phyloP scores from a whole-genome alignment of 2,329 filamentous ascomycete species.

The Claviceps monticola region DNA sequence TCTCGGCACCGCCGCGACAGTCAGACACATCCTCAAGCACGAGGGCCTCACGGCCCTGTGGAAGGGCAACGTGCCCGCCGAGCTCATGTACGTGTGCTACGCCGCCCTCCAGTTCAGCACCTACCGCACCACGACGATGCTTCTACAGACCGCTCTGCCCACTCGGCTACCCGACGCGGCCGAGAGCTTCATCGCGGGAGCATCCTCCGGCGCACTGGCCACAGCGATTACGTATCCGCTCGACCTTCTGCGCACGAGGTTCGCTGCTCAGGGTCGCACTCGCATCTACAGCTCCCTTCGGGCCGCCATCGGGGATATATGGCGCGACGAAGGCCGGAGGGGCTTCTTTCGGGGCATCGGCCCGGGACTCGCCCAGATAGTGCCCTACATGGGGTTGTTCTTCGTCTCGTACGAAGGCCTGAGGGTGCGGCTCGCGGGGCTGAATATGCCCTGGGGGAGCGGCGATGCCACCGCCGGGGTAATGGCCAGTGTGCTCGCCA shows the following conservation, averaged over 20 bases:
- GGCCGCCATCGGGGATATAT: conserved; percentile 58
- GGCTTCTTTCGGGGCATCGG: conserved; percentile 84
- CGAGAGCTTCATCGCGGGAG: conserved; percentile 74
- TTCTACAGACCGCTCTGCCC: conserved; percentile 40
- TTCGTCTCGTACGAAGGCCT: conserved; percentile 79
- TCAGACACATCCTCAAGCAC: conserved; percentile 60
- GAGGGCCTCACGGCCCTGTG: conserved; percentile 82
- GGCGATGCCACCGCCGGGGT: conserved; percentile 77
- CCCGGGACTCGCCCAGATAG: conserved; percentile 73
- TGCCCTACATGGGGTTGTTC: conserved; percentile 95
- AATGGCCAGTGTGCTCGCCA: conserved; percentile 64
- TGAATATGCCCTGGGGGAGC: conserved; percentile 54
- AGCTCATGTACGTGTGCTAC: conserved; percentile 87
- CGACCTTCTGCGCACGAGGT: conserved; percentile 83
- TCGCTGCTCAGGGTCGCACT: conserved; percentile 80
- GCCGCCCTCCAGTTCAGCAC: conserved; percentile 78
- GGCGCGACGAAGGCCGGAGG: conserved; percentile 53
- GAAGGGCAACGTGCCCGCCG: conserved; percentile 96
- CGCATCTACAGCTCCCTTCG: conserved; percentile 64
- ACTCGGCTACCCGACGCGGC: conserved; percentile 45
- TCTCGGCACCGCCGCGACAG: conserved; percentile 63
- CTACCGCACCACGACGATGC: conserved; percentile 62
- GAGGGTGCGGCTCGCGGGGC: conserved; percentile 40
- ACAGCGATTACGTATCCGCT: conserved; percentile 83
- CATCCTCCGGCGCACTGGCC: conserved; percentile 65